Evolutionary conservation across 345 rosid species (phyloP).

Genomic region (Populus davidiana): DNA sequence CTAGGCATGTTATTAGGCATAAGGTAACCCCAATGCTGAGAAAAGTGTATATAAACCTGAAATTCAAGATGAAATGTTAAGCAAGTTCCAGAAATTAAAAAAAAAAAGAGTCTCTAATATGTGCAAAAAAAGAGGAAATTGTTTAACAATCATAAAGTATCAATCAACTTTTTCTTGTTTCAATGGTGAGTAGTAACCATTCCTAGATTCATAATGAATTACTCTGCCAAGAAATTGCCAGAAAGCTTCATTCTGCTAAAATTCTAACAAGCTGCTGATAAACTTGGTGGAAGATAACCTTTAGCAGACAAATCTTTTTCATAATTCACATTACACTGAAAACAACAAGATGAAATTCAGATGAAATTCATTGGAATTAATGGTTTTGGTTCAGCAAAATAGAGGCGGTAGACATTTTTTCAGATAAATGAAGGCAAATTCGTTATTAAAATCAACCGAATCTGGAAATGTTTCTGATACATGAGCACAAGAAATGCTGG

Average conservation of each 20-base stretch:
- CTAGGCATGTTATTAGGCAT: slow-evolving; percentile 50
- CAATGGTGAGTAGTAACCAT: not conserved
- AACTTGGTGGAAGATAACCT: not conserved
- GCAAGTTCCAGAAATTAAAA: not conserved
- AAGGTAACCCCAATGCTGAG: slow-evolving; percentile 37
- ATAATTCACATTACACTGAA: not conserved
- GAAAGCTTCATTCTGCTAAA: not conserved
- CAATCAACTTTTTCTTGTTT: not conserved
- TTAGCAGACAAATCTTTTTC: not conserved
- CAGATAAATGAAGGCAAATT: not conserved
- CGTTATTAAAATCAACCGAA: not conserved
- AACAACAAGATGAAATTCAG: not conserved
- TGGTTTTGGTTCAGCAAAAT: not conserved
- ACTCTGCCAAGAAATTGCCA: not conserved
- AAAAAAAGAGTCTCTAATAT: too few species aligned
- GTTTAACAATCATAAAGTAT: not conserved
- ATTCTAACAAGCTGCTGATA: not conserved
- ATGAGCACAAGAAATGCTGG: not conserved
- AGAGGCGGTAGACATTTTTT: not conserved
- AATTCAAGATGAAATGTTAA: not conserved
- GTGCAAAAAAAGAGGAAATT: not conserved
- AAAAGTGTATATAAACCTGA: slow-evolving; percentile 54
- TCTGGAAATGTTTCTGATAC: not conserved
- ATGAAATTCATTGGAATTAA: not conserved
- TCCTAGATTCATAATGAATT: not conserved